Conservation (phyloP, 163 green algal species). For the Coccomyxa subellipsoidea region DNA sequence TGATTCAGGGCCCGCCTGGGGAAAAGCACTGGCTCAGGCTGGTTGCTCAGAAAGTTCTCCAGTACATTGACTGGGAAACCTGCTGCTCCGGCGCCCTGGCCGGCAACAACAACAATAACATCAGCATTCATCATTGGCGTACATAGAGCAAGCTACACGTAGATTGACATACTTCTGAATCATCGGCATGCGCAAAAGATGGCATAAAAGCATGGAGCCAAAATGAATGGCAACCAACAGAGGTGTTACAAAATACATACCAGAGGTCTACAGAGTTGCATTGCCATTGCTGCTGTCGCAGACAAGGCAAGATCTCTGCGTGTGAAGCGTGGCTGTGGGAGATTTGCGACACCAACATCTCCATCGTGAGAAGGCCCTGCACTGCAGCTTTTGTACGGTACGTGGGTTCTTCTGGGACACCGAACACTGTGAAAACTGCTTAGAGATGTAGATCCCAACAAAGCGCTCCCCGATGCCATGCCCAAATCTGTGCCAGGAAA, state of each 20-base stretch:
- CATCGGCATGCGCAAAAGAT: neutral
- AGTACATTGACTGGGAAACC: neutral
- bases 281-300: neutral
- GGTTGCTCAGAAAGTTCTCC: neutral
- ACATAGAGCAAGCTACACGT: too few relatives aligned
- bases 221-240: too few relatives aligned
- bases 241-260: too few relatives aligned
- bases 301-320: neutral
- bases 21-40: conserved; percentile 43
- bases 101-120: neutral
- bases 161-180: too few relatives aligned
- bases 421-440: neutral
- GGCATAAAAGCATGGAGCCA: too few relatives aligned
- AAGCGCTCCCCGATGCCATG: too few relatives aligned
- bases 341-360: neutral
- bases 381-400: neutral
- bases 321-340: neutral
- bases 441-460: too few relatives aligned
- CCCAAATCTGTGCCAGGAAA: too few relatives aligned
- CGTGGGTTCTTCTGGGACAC: neutral
- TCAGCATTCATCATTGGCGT: neutral
- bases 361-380: neutral
- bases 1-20: conserved; percentile 56
- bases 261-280: neutral
- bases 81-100: neutral